Evolutionary conservation across 73 alveolate genomes (phyloP), one percentile per base, ranked within the genome.

Genomic region (Tetrahymena borealis): DNA sequence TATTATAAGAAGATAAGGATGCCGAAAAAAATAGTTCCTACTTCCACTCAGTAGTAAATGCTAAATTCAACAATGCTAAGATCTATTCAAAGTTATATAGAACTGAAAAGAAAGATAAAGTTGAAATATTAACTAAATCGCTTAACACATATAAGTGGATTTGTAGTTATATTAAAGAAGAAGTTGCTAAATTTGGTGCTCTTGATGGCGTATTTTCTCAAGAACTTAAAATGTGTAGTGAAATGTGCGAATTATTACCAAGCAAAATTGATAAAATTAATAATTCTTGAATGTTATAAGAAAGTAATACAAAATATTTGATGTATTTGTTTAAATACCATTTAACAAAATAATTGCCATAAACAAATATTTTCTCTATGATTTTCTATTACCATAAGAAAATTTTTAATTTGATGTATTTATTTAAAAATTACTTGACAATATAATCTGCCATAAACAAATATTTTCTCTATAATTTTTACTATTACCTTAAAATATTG

Each of bases 231-330:
- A 94, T 98, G 94, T 98, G 99, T 78, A 96, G 96, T 38, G 99
- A 98, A 93, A 98, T 98, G 99, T 94, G 95, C 28, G 98, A 96
- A n/a, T 90, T 98, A 91, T 90, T 98, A 37, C 99, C 99, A 33
- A 93, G 94, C 24, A 98, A 97, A 95, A 98, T 98, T 28, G 95
- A 92, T 92, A 78, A 90, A 38, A 39, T 92, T 8, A 92, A 92
- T 38, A 36, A 92, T 39, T 77, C 91, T 18, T 92, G 95, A 92
- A 39, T 78, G 33, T 31, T 32, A 32, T 79, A 79, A 79, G n/a
- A n/a, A n/a, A n/a, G n/a, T n/a, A n/a, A n/a, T n/a, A n/a, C n/a
- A n/a, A n/a, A n/a, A n/a, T n/a, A n/a, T n/a, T n/a, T n/a, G n/a
- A n/a, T n/a, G n/a, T n/a, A n/a, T n/a, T n/a, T n/a, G n/a, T n/a